Evolutionary conservation across 140 eudicot species (phyloP).

Genomic region (Bidens hawaiensis): DNA sequence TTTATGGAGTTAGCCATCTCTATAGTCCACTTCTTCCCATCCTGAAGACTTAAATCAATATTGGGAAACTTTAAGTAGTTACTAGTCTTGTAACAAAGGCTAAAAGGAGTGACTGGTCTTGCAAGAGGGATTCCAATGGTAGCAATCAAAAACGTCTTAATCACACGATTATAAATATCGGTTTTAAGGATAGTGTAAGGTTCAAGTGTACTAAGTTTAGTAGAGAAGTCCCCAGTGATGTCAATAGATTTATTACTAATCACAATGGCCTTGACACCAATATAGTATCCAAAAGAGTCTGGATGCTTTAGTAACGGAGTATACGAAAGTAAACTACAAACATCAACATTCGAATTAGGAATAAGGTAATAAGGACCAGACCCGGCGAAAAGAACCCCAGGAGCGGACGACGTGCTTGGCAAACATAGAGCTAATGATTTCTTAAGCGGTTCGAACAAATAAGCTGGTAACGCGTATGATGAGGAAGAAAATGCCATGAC

Average conservation of each 20-base stretch:
- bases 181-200: slow-evolving; percentile 19
- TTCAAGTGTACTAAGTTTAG: slow-evolving; percentile 19
- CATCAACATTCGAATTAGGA: slow-evolving; percentile 17
- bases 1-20: slow-evolving; percentile 3
- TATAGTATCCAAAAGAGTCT: slow-evolving; percentile 17
- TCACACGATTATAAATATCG: slow-evolving; percentile 5
- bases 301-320: slow-evolving; percentile 17
- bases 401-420: slow-evolving; percentile 17
- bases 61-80: slow-evolving; percentile 7
- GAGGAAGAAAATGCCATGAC: slow-evolving; percentile 38
- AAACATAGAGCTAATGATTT: slow-evolving; percentile 26
- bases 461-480: slow-evolving; percentile 24
- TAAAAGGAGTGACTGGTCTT: slow-evolving; percentile 2
- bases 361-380: slow-evolving; percentile 25
- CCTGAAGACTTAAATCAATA: not conserved
- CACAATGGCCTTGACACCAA: slow-evolving; percentile 3
- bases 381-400: slow-evolving; percentile 32
- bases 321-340: slow-evolving; percentile 19
- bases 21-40: slow-evolving; percentile 13
- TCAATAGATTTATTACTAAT: not conserved
- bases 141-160: not conserved
- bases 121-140: slow-evolving; percentile 13
- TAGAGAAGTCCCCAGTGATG: not conserved
- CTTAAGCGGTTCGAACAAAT: slow-evolving; percentile 8
- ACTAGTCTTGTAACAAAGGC: slow-evolving; percentile 1